Base-by-base conservation (phyloP, 768 basidiomycete genomes). In the Sarcodon sp. region DNA sequence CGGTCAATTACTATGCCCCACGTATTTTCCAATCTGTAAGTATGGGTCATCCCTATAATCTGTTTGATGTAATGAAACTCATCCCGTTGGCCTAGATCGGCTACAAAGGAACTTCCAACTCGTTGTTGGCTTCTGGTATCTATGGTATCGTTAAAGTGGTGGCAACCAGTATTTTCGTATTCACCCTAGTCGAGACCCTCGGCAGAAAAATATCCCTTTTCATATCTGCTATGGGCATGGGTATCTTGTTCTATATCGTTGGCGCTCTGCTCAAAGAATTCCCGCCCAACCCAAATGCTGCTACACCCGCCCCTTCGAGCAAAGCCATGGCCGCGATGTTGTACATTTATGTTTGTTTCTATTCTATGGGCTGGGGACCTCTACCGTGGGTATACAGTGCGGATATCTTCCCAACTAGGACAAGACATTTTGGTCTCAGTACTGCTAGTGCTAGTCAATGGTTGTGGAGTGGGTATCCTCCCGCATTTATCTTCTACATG, bases 291-390 rank as follows among this genome's bases (percentile, higher is more conserved):
- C 54, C 62, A 2, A 54, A 49, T 7, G 50, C 66, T 0, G 56
- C 66, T 6, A 59, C 58, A 11, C 65, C 61, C 7, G 60, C 80
- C 0, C 69, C 77, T 0, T 71, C 79, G 13, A 70, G 69, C 1
- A 79, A 83, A 60, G 89, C 73, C 0, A 91, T 90, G 88, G 87
- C 88, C 3, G 85, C 78, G 2, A 77, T 88, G 77, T 64, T 91
- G 31, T 92, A 91, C 59, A 76, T 91, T 47, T 92, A 86, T 56
- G 86, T 89, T 38, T 82, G 80, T 60, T 89, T 89, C 63, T 91
- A 90, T 63, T 85, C 81, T 3, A 83, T 89, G 77, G 86, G 85
- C 35, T 87, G 85, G 80, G 88, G 87, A 15, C 79, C 78, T n/a
- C 61, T 71, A 10, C 83, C 73, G 12, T 63, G 65, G 69, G 68